Percentiles rank a stretch among this genome's conserved stretches.
Conservation (phyloP, 371 early-diverging fungal genomes). For the Encephalitozoon cuniculi region DNA sequence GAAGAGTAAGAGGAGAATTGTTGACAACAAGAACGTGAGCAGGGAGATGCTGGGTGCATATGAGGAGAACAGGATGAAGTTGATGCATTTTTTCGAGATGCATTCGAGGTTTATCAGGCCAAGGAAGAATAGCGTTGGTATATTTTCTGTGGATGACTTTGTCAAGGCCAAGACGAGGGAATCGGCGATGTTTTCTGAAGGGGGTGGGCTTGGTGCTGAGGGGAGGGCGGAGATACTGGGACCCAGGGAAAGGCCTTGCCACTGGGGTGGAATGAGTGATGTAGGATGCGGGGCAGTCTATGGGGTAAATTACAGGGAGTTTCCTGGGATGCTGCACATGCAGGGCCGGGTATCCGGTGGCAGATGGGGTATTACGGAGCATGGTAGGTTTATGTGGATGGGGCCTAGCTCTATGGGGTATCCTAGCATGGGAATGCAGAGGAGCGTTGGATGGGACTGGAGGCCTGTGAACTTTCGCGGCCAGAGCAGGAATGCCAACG, state of each 20-base stretch:
- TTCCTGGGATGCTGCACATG: too few species aligned
- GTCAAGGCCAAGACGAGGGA: not conserved
- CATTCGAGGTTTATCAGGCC: constrained; percentile 25
- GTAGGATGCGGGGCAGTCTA: not conserved
- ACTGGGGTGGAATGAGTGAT: not conserved
- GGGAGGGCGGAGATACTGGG: not conserved
- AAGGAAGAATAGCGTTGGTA: constrained; percentile 40
- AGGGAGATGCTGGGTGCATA: not conserved
- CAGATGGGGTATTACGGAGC: too few species aligned
- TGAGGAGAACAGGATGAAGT: constrained; percentile 6
- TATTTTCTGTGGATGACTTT: constrained; percentile 37
- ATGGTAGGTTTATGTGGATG: not conserved
- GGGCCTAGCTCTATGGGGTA: not conserved
- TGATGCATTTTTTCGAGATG: constrained; percentile 25
- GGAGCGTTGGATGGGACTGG: not conserved
- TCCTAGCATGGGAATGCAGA: not conserved
- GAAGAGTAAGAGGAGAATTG: constrained; percentile 19
- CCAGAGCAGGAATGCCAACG: not conserved
- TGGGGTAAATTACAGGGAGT: not conserved
- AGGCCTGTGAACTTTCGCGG: not conserved
- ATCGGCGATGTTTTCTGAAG: not conserved
- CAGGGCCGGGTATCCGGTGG: not conserved
- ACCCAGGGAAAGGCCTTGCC: not conserved
- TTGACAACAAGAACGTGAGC: not conserved
- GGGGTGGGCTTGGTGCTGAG: not conserved